Evolutionary conservation across 768 basidiomycete genomes (phyloP).

Genomic region (Trametes sanguinea): DNA sequence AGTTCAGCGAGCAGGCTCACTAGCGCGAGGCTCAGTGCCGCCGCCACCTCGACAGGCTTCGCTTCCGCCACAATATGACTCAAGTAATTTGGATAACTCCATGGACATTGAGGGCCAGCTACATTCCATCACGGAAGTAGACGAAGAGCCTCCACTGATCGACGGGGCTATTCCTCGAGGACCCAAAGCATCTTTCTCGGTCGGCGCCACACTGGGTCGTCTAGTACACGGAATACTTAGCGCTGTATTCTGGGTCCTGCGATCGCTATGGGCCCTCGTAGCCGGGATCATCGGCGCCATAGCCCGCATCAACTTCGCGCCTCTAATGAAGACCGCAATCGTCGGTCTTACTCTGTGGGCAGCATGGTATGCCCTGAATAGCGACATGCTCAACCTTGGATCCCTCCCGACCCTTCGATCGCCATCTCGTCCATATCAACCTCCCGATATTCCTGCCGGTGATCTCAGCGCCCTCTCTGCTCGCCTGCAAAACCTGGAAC

Average conservation of each 20-base stretch:
- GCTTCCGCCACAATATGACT: slow-evolving; percentile 41
- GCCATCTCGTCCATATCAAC: slow-evolving; percentile 42
- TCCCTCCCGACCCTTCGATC: slow-evolving; percentile 32
- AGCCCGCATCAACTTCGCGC: slow-evolving; percentile 34
- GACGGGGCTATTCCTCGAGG: slow-evolving; percentile 36
- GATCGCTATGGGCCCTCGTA: background rate
- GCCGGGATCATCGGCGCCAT: slow-evolving; percentile 36
- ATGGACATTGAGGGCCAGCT: slow-evolving; percentile 54
- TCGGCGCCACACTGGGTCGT: slow-evolving; percentile 48
- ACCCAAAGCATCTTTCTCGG: slow-evolving; percentile 38
- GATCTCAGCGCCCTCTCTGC: slow-evolving; percentile 66
- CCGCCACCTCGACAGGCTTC: slow-evolving; percentile 39
- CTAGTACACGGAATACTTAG: slow-evolving; percentile 42
- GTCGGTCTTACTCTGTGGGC: slow-evolving; percentile 47
- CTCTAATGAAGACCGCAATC: slow-evolving; percentile 45
- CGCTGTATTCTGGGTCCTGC: slow-evolving; percentile 9
- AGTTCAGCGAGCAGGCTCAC: slow-evolving; percentile 20
- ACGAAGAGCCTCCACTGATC: slow-evolving; percentile 45
- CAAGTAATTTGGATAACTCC: slow-evolving; percentile 29
- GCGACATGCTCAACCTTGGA: slow-evolving; percentile 23
- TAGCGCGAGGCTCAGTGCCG: slow-evolving; percentile 34
- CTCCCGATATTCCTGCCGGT: slow-evolving; percentile 61
- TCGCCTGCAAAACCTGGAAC: slow-evolving; percentile 66
- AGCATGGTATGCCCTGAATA: slow-evolving; percentile 45
- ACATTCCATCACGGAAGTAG: slow-evolving; percentile 64